Percentiles rank a stretch among this genome's conserved stretches.
phyloP scores from a whole-genome alignment of 169 alveolate genomes.

The Plasmodium knowlesi region DNA sequence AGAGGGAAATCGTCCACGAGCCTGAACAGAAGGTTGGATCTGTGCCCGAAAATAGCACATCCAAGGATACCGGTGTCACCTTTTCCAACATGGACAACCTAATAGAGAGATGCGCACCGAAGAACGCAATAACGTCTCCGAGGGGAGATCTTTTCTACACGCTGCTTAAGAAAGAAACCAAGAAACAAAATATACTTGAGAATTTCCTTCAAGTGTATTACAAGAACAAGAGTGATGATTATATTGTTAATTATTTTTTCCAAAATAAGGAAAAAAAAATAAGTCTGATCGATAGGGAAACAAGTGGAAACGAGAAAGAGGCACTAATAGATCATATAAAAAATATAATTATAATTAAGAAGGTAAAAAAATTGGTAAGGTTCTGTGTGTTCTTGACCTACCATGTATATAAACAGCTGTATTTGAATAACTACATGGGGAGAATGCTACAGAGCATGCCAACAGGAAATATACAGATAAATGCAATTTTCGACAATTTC shows the following conservation, averaged over 20 bases:
- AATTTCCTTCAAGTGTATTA: slow-evolving; percentile 42
- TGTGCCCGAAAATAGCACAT: not conserved
- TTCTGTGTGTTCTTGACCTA: slow-evolving; percentile 39
- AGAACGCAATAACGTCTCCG: not conserved
- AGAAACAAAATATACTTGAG: slow-evolving; percentile 42
- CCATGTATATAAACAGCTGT: slow-evolving; percentile 37
- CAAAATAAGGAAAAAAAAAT: slow-evolving; percentile 43
- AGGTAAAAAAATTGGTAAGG: slow-evolving; percentile 31
- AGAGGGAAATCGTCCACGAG: slow-evolving; percentile 9
- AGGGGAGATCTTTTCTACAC: not conserved
- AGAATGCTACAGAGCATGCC: slow-evolving; percentile 9
- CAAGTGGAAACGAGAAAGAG: not conserved
- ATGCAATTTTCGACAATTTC: not conserved
- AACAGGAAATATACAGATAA: slow-evolving; percentile 20
- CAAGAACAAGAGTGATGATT: slow-evolving; percentile 55
- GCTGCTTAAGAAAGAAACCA: slow-evolving; percentile 24
- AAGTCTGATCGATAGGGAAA: not conserved
- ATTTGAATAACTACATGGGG: slow-evolving; percentile 37
- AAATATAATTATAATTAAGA: slow-evolving; percentile 59
- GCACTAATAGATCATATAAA: slow-evolving; percentile 51
- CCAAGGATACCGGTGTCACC: not conserved
- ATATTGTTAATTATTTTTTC: slow-evolving; percentile 36
- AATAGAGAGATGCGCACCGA: not conserved
- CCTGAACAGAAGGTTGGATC: not conserved
- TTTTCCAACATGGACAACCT: not conserved